Evolutionary conservation across 2,329 filamentous ascomycete genomes (phyloP).

Genomic region (Ascochyta koolunga): DNA sequence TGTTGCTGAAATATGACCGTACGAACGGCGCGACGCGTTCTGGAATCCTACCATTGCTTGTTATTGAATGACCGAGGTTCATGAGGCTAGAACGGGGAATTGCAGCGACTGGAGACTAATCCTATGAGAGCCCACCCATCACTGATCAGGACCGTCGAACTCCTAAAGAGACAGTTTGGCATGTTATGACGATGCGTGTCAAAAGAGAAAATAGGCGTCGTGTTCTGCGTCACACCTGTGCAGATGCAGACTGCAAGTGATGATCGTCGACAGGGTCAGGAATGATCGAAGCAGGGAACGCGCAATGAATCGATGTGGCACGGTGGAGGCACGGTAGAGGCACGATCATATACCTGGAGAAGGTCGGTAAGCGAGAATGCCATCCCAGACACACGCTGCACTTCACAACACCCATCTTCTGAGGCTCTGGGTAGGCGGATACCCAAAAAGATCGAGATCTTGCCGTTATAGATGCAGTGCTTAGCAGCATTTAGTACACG

Average conservation of each 20-base stretch:
- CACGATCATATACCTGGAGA: slow-evolving; percentile 12
- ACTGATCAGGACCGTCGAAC: neutral
- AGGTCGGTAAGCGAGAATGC: slow-evolving; percentile 24
- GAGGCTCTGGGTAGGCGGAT: neutral
- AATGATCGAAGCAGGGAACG: slow-evolving; percentile 16
- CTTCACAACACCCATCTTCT: slow-evolving; percentile 1
- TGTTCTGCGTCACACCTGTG: slow-evolving; percentile 6
- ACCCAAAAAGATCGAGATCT: neutral
- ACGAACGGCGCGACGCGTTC: too few relatives aligned
- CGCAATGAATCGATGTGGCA: neutral
- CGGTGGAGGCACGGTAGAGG: neutral
- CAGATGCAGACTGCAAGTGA: slow-evolving; percentile 12
- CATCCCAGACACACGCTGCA: slow-evolving; percentile 15
- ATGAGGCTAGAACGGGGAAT: neutral
- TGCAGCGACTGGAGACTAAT: neutral
- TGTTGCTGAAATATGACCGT: too few relatives aligned
- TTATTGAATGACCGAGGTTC: too few relatives aligned
- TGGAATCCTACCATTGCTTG: too few relatives aligned
- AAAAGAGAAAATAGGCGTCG: slow-evolving; percentile 1
- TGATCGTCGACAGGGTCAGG: neutral
- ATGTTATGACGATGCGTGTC: neutral
- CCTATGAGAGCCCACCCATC: neutral
- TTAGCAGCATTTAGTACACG: slow-evolving; percentile 1
- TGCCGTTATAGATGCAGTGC: neutral
- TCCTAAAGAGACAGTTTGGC: neutral